Evolutionary conservation across 257 asterid genomes (phyloP), one percentile per base, ranked within the genome.

Genomic region (Penstemon barbatus): DNA sequence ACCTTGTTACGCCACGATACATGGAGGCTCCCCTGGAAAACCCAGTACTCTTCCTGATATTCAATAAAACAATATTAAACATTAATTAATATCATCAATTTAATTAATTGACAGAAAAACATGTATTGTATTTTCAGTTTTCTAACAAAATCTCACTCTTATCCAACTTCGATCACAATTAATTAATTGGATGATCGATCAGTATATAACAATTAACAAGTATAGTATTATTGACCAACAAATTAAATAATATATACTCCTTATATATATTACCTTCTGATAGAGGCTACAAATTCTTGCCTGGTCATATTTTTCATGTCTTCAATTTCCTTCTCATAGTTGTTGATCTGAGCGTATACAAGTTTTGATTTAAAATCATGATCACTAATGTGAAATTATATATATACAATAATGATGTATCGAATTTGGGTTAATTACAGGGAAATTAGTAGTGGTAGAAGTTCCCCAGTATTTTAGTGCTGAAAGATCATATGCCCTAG

Each of bases 391-490:
- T 15, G 11, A 49, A 49, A 49, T 49, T 9, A 3, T 9, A 3
- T 10, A 49, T 49, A 49, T 10, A 9, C 12, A 49, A 8, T 2
- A 9, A 5, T 2, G 15, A 9, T 48, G 15, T 48, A 10, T 49
- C 52, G 54, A 49, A 49, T 49, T 43, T 13, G 60, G 78, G 78
- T 36, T 68, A 1, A 25, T 25, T 25, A 92, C 98, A 4, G 92
- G 95, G 58, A 92, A 92, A 80, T 92, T 92, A 6, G 96, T 92
- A 63, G 98, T 92, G 8, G 97, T 92, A 49, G 98, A 86, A 12
- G 97, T 77, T 63, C 98, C 98, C 98, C 98, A 92, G 77, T 90
- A 92, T 68, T 92, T 92, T 3, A 92, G 78, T 46, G 98, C 97
- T 42, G 97, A 89, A 50, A 92, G 77, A 80, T 92, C 98, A 77